Percentiles rank a stretch among this genome's conserved stretches.
Conservation (phyloP, 352 stramenopile genomes). For the Poterioochromonas sp. region DNA sequence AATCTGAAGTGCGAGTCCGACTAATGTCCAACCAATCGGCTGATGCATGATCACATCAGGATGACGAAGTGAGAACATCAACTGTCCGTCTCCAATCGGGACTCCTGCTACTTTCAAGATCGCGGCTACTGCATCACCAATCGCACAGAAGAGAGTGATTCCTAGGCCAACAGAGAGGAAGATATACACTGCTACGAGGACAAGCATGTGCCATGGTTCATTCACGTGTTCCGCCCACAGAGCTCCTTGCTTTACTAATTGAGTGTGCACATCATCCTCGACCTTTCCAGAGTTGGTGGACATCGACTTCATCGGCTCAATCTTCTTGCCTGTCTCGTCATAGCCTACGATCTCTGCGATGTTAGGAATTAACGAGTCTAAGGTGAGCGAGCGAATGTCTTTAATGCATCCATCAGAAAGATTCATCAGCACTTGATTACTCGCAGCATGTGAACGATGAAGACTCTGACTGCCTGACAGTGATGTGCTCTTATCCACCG, state of each 20-base stretch:
- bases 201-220: slow-evolving; percentile 38
- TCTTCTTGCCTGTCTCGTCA: slow-evolving; percentile 1
- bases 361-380: slow-evolving; percentile 17
- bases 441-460: background rate
- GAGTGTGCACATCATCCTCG: background rate
- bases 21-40: slow-evolving; percentile 1
- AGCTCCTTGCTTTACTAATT: slow-evolving; percentile 22
- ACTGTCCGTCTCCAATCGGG: background rate
- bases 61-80: background rate
- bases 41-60: background rate
- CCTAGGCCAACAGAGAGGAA: slow-evolving; percentile 40
- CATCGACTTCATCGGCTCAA: background rate
- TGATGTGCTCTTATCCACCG: background rate
- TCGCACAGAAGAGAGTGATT: slow-evolving; percentile 16
- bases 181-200: slow-evolving; percentile 38
- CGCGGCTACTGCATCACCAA: slow-evolving; percentile 1
- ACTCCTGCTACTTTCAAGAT: slow-evolving; percentile 34
- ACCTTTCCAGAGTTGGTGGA: too few species aligned
- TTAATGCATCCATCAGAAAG: slow-evolving; percentile 30
- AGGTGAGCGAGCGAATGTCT: slow-evolving; percentile 16
- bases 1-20: slow-evolving; percentile 33
- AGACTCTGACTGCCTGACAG: background rate
- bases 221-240: slow-evolving; percentile 37
- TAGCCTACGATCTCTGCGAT: slow-evolving; percentile 22
- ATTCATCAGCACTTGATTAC: slow-evolving; percentile 5